Evolutionary conservation across 2,329 filamentous ascomycete genomes (phyloP).

Genomic region (Hymenoscyphus albidus): DNA sequence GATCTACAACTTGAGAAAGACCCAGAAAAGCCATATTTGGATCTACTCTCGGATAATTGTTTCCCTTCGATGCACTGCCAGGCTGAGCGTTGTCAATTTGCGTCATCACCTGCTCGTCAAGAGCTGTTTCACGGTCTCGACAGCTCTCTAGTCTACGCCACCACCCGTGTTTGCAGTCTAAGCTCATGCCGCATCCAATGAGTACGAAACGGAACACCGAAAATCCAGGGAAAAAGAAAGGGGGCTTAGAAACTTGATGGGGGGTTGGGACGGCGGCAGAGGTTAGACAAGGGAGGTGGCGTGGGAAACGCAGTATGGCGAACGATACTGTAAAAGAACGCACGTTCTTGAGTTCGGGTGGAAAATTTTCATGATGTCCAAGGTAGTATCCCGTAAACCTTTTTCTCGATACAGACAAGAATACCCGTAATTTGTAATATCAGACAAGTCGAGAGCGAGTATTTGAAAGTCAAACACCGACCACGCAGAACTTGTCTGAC

Average conservation of each 20-base stretch:
- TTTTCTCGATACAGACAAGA: neutral
- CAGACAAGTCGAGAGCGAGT: neutral
- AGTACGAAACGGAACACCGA: neutral
- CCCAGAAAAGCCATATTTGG: neutral
- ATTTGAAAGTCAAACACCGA: neutral
- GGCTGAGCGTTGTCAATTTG: neutral
- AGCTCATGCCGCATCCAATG: neutral
- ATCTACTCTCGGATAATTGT: neutral
- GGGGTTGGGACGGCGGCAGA: neutral
- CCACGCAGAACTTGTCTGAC: neutral
- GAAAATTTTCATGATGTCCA: neutral
- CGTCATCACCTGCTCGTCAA: neutral
- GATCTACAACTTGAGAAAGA: neutral
- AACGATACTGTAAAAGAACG: neutral
- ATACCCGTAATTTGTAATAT: neutral
- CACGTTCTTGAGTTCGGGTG: neutral
- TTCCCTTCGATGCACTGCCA: neutral
- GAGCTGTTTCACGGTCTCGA: conserved; percentile 1
- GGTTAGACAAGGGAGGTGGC: neutral
- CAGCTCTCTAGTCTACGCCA: neutral
- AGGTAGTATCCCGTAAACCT: neutral
- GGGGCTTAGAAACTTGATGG: neutral
- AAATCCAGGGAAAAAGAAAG: neutral
- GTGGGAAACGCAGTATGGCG: too few species aligned
- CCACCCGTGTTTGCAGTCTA: neutral